These are phyloP conservation scores for Pyracantha coccinea DNA, from an alignment of 331 rosid species.

Conservation along the genomic window DNA sequence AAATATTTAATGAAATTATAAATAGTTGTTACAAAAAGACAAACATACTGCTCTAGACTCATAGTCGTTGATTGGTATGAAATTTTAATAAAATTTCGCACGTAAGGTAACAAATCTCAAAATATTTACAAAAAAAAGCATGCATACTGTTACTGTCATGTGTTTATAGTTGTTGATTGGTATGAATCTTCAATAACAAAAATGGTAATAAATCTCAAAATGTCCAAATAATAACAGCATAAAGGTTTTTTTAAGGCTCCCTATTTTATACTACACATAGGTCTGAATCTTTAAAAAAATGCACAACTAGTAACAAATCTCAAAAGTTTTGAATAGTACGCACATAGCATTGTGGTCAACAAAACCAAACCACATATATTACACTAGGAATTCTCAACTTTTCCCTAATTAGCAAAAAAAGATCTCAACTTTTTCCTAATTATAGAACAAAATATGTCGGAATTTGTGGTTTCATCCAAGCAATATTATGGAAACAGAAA, in stretches of 20 bases:
- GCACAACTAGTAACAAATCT: background rate
- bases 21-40: background rate
- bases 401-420: background rate
- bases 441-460: background rate
- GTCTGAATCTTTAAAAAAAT: background rate
- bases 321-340: background rate
- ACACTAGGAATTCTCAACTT: background rate
- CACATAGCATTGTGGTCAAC: background rate
- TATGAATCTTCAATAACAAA: no score
- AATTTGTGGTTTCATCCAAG: background rate
- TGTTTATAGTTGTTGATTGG: no score
- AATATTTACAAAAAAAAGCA: no score
- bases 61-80: no score
- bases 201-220: background rate
- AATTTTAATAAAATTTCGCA: no score
- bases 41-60: fast-evolving
- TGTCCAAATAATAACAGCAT: background rate
- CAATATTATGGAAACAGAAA: background rate
- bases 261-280: background rate
- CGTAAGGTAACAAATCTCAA: no score
- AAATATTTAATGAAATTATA: no score
- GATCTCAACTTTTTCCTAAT: background rate
- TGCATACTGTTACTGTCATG: fast-evolving
- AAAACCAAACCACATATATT: no score
- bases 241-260: no score